A percentile compares a stretch with the other conserved stretches of the same genome.
Evolutionary conservation across 306 rosid genomes (phyloP).

Genomic region (Gastrolobium villosum): DNA sequence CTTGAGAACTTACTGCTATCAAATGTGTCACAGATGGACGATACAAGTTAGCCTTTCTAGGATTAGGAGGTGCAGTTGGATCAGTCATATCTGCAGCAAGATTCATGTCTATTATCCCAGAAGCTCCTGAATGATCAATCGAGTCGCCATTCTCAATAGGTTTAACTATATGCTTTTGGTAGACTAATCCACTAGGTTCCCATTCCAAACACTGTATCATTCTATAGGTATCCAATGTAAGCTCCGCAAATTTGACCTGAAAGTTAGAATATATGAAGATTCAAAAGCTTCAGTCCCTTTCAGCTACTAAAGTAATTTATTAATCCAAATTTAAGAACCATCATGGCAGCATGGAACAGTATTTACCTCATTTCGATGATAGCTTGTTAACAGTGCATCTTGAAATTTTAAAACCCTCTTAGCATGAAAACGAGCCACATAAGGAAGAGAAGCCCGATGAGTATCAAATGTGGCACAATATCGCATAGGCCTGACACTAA

Average conservation of each 20-base stretch:
- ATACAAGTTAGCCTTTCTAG: slow-evolving; percentile 90
- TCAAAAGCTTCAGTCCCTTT: slow-evolving; percentile 45
- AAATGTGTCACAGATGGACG: slow-evolving; percentile 93
- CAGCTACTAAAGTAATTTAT: slow-evolving; percentile 9
- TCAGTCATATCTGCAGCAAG: slow-evolving; percentile 89
- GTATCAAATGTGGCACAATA: slow-evolving; percentile 75
- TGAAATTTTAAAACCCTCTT: slow-evolving; percentile 89
- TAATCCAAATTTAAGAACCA: slow-evolving; percentile 38
- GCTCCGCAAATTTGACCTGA: slow-evolving; percentile 97
- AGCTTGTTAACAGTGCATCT: slow-evolving; percentile 87
- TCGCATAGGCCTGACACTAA: slow-evolving; percentile 82
- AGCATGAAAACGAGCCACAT: slow-evolving; percentile 95
- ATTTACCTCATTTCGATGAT: slow-evolving; percentile 92
- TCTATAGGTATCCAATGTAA: slow-evolving; percentile 89
- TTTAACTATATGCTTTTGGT: slow-evolving; percentile 71
- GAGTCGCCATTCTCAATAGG: slow-evolving; percentile 70
- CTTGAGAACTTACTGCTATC: slow-evolving; percentile 81
- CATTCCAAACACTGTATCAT: slow-evolving; percentile 98
- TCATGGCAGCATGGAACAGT: slow-evolving; percentile 21
- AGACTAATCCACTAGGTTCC: slow-evolving; percentile 91
- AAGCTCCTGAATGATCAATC: slow-evolving; percentile 87
- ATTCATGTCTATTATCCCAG: slow-evolving; percentile 87
- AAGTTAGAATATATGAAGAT: slow-evolving; percentile 50
- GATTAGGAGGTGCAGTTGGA: slow-evolving; percentile 87
- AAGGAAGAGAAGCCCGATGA: slow-evolving; percentile 78